Evolutionary conservation across 345 rosid genomes (phyloP), one percentile per base, ranked within the genome.

Genomic region (Salix purpurea): DNA sequence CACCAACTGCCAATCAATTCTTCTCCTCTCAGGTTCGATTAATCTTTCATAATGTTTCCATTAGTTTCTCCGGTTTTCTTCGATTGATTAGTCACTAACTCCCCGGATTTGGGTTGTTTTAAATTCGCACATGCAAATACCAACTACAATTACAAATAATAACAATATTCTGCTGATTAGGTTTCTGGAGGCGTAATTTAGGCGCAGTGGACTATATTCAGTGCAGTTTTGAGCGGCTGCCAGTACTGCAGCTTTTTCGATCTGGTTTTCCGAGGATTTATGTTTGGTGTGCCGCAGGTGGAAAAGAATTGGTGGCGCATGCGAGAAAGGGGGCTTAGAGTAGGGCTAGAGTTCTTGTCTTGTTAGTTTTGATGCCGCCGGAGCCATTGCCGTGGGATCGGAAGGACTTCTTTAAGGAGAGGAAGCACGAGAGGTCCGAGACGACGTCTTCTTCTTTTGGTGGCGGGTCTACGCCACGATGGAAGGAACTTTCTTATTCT

Each of bases 341-440:
- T 82, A 78, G 84, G 76, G 79, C 40, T 69, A 73, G 70, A 75
- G 75, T 70, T 69, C 73, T 77, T 36, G 19, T 61, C 46, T 58
- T 65, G 24, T 39, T 48, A 42, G 74, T 62, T 70, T 91, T 89
- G 84, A 96, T 94, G 99, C 98, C 99, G 90, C 90, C 92, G 54
- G 97, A 96, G 87, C 92, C 95, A 83, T 87, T 85, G 79, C 90
- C 95, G 72, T 91, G 87, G 94, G 97, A 92, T 87, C 96, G 97
- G 89, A 93, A 91, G 83, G 97, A 91, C 77, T 88, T 89, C 82
- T 86, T 83, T 76, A 90, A 86, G 88, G 96, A 91, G 83, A 87
- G 97, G 92, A 92, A 91, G 91, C 87, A 88, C 88, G 97, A 92
- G 30, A 87, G 97, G 88, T 68, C 78, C 39, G 86, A 88, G 18